Base-by-base conservation (phyloP, 2,329 filamentous ascomycete genomes). In the Purpureocillium lavendulum region DNA sequence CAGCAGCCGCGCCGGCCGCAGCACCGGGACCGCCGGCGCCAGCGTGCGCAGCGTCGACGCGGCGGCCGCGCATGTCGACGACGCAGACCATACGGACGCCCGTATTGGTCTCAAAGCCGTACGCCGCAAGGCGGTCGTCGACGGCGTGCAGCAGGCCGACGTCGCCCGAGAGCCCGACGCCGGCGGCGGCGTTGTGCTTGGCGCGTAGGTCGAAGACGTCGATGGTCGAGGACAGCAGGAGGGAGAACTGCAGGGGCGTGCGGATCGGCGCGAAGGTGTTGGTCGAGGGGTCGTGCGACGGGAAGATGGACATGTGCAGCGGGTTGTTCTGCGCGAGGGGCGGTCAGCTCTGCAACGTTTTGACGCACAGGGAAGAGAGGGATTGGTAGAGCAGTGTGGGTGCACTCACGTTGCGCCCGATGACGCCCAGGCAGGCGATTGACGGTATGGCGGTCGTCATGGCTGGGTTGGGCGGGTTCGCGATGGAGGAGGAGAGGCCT, bases 71-170 rank as follows among this genome's bases (percentile, higher is more conserved):
- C 76, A 94, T 87, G 64, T 98, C 90, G 24, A 97, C 83, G 4
- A 96, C 78, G 46, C 88, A 82, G 28, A 97, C 80, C 55, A 98
- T 81, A 58, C 90, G 89, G 47, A 95, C 80, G 31, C 88, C 88
- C 18, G 92, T 97, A 63, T 95, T 97, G 41, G 92, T 96, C 62
- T 97, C 77, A 79, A 87, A 96, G 53, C 92, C 92, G 67, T 97
- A 98, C 49, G 88, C 84, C 29, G 89, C 88, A 35, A 97, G 74
- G 18, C 89, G 78, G 66, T 98, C 90, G 66, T 97, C 92, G 43
- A 97, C 74, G 43, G 89, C 88, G 65, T 97, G 90, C 37, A 98
- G 74, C 11, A 97, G 76, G 24, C 92, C 90, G 49, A 92, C 82
- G 59, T 97, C 90, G 51, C 92, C 88, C 37, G 87, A 84, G 33